A percentile compares a stretch with the other conserved stretches of the same genome.
phyloP scores from a whole-genome alignment of 2,329 filamentous ascomycete species.

The Sphaerulina vaccinii region DNA sequence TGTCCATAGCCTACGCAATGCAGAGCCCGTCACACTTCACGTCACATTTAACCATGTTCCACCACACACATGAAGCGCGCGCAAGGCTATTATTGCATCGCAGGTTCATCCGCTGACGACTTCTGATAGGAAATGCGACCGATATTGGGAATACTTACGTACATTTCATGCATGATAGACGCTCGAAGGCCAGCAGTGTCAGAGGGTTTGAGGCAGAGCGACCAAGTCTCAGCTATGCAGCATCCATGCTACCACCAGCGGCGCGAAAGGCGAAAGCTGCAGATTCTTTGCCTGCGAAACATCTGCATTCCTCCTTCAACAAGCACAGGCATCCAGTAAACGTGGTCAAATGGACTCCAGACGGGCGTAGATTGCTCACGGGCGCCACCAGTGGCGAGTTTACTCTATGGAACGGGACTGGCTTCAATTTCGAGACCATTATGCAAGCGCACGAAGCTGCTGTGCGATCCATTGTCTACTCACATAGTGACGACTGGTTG shows the following conservation, averaged over 20 bases:
- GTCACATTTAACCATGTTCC: background rate
- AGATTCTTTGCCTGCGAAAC: constrained; percentile 88
- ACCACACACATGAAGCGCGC: background rate
- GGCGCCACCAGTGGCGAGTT: constrained; percentile 97
- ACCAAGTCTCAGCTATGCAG: constrained; percentile 83
- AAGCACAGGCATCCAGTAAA: constrained; percentile 98
- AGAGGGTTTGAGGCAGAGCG: constrained; percentile 75
- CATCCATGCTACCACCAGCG: constrained; percentile 86
- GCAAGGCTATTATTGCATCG: background rate
- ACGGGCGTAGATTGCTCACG: constrained; percentile 85
- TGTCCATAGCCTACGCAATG: background rate
- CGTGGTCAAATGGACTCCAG: constrained; percentile 95
- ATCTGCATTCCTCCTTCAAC: constrained; percentile 96
- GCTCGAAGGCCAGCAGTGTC: constrained; percentile 70
- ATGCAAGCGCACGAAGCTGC: constrained; percentile 95
- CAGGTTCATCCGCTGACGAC: constrained; percentile 10
- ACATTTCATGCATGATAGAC: constrained; percentile 85
- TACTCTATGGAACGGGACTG: constrained; percentile 96
- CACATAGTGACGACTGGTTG: constrained; percentile 95
- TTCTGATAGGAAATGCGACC: constrained; percentile 34
- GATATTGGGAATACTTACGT: constrained; percentile 39
- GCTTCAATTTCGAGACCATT: constrained; percentile 99
- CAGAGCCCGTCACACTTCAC: background rate
- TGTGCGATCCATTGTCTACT: constrained; percentile 80
- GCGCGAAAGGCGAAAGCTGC: constrained; percentile 72